Evolutionary conservation across 2,329 filamentous ascomycete genomes (phyloP), one percentile per base, ranked within the genome.

Genomic region (Aureobasidium namibiae): DNA sequence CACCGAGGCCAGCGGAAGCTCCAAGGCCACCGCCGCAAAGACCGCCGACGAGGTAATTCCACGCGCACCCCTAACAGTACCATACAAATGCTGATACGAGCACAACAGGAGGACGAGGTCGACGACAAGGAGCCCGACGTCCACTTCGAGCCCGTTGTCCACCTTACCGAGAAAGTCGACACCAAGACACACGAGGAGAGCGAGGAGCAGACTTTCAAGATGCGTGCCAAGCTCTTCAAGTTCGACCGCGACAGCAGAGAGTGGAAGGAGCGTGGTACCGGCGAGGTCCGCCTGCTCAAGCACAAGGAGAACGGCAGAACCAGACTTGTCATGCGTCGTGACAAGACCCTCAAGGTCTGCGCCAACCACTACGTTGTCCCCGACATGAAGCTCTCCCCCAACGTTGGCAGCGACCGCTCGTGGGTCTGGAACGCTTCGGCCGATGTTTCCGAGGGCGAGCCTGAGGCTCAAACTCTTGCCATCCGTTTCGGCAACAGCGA

Each of bases 291-390:
- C 72, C 83, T 99, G 76, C 82, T 99, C 73, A 97, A 96, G 86
- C 94, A 99, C 83, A 94, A 91, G 84, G 92, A 96, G 81, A 96
- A 96, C 75, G 86, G 88, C 78, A 97, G 97, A 87, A 96, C 92
- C 61, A 86, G 94, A 69, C 81, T 99, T 69, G 94, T 99, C 68
- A 99, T 99, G 94, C 89, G 94, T 75, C 85, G 94, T 74, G 94
- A 99, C 82, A 97, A 97, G 90, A 99, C 94, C 63, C 86, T 97
- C 80, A 99, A 99, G 84, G 94, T 99, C 78, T 99, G 94, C 87
- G 94, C 94, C 73, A 99, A 99, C 82, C 94, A 99, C 83, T 99
- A 99, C 79, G 92, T 99, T 71, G 90, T 95, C 63, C 92, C 92
- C 64, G 92, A 96, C 77, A 97, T 99, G 92, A 96, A 96, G 82